Evolutionary conservation across 352 stramenopile species (phyloP).

Genomic region (Phytophthora cajani): DNA sequence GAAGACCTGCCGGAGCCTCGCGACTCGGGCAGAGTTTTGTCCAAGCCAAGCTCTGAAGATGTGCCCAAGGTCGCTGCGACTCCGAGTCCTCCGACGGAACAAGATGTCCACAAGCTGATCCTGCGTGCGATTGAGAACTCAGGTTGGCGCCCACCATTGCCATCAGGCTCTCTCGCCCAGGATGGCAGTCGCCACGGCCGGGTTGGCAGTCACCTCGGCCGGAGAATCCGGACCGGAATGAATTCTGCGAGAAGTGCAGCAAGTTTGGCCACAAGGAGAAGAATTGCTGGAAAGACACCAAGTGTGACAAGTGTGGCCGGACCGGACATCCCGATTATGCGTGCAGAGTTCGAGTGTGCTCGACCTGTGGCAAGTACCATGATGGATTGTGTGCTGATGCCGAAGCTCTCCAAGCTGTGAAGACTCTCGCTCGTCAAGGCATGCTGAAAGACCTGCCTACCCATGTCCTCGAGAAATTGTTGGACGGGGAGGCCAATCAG

Average conservation of each 20-base stretch:
- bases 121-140: neutral
- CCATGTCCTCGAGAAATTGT: neutral
- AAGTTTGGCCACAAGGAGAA: constrained; percentile 1
- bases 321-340: neutral
- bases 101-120: neutral
- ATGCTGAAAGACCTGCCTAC: neutral
- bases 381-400: neutral
- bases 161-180: neutral
- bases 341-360: neutral
- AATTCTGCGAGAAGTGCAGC: neutral
- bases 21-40: neutral
- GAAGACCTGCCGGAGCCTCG: neutral
- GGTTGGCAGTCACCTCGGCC: neutral
- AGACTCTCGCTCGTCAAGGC: neutral
- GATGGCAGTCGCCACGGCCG: neutral
- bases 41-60: neutral
- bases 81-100: neutral
- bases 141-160: neutral
- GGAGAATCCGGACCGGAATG: neutral
- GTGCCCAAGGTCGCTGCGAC: neutral
- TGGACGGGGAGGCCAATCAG: neutral
- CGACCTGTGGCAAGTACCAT: neutral
- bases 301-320: neutral
- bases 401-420: neutral
- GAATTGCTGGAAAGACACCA: neutral